These are phyloP conservation scores for Prototheca cutis DNA, from an alignment of 163 green algal genomes.

Conservation along the genomic window DNA sequence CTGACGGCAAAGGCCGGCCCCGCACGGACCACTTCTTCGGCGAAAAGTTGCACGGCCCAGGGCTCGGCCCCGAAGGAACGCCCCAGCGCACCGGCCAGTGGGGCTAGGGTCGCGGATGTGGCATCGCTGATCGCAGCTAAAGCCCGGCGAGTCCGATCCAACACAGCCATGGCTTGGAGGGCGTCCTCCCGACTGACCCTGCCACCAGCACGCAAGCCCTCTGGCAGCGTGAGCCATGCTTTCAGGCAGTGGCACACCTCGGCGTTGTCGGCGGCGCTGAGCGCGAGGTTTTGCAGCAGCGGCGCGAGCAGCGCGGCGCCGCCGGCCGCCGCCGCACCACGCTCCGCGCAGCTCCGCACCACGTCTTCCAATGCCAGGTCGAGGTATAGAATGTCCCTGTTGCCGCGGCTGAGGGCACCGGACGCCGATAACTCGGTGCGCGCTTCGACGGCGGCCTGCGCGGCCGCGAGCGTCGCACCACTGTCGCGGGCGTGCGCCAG, in stretches of 20 bases:
- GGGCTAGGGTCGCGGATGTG: slow-evolving; percentile 42
- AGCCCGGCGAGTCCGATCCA: slow-evolving; percentile 75
- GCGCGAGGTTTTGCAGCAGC: slow-evolving; percentile 84
- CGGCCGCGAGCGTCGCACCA: slow-evolving; percentile 30
- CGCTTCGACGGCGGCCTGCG: slow-evolving; percentile 72
- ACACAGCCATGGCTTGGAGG: slow-evolving; percentile 73
- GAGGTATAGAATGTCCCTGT: slow-evolving; percentile 84
- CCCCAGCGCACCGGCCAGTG: slow-evolving; percentile 51
- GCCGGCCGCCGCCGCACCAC: slow-evolving; percentile 62
- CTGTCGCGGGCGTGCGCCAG: slow-evolving; percentile 53
- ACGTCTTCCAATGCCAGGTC: slow-evolving; percentile 84
- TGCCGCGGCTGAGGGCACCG: slow-evolving; percentile 18
- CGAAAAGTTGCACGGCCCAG: slow-evolving; percentile 83
- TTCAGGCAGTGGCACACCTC: slow-evolving; percentile 84
- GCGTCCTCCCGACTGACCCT: slow-evolving; percentile 68
- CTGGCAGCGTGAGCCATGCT: slow-evolving; percentile 56
- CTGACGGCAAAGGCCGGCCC: slow-evolving; percentile 86
- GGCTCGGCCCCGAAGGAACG: slow-evolving; percentile 57
- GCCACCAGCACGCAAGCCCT: slow-evolving; percentile 29
- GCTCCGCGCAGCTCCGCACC: slow-evolving; percentile 65
- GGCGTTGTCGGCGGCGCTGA: slow-evolving; percentile 82
- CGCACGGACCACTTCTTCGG: slow-evolving; percentile 88
- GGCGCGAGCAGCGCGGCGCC: slow-evolving; percentile 67
- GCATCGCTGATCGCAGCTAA: slow-evolving; percentile 50
- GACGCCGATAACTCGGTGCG: slow-evolving; percentile 59